Evolutionary conservation across 192 early-diverging fungal species (phyloP), one percentile per base, ranked within the genome.

Genomic region (Coemansia pectinata): DNA sequence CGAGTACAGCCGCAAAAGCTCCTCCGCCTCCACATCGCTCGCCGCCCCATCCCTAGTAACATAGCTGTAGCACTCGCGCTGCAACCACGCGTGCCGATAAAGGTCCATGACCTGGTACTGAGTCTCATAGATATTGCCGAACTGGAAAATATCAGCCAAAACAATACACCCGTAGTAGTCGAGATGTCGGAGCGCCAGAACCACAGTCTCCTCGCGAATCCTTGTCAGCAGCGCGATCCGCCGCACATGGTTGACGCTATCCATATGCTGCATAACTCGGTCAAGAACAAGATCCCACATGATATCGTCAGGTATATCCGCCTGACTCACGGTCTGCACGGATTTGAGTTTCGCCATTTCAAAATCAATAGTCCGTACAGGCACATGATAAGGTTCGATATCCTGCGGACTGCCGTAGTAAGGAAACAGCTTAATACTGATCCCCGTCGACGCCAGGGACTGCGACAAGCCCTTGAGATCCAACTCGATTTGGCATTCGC

Each of bases 61-160:
- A 81, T 94, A 97, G 17, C 73, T 70, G 6, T 87, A 66, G 75
- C 95, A 95, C 64, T 98, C 93, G 27, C 76, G 75, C 70, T 95
- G 95, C 44, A 92, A 53, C 14, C 88, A 85, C 15, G 73, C 75
- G 41, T 88, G 86, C 5, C 72, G 57, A 21, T 74, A 74, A 34
- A 77, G 29, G 15, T 87, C 76, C 47, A 94, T 78, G 33, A 96
- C 34, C 29, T 68, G 76, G 62, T 73, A 57, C 75, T 71, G 71
- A 6, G 65, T 31, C 66, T 82, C 79, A 70, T 99, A 99, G 0
- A 96, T 78, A 70, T 99, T 99, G 66, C 89, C 87, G 72, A 96
- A 99, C 88, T 97, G 93, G 77, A 98, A 98, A 21, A 99, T 90
- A 66, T 98, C 96, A 5, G 93, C 88, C 78, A 98, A 71, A 36